These are phyloP conservation scores for Glycine tomentella DNA, from an alignment of 306 rosid species.

Conservation along the genomic window DNA sequence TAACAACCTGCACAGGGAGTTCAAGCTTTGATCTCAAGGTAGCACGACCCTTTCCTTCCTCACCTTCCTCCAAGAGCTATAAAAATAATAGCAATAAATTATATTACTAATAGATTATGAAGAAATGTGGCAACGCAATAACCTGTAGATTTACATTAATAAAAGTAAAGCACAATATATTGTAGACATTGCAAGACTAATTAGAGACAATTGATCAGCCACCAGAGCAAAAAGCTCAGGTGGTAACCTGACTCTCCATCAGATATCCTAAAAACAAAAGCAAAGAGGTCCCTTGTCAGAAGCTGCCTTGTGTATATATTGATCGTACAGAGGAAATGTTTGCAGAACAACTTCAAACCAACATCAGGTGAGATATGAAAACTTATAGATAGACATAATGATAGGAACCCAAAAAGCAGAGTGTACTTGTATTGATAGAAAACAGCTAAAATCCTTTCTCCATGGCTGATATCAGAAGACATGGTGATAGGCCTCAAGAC, in stretches of 20 bases:
- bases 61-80: slow-evolving; percentile 96
- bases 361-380: slow-evolving; percentile 2
- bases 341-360: slow-evolving; percentile 19
- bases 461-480: no score
- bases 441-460: no score
- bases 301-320: slow-evolving; percentile 7
- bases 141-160: slow-evolving; percentile 27
- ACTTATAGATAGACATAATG: neutral
- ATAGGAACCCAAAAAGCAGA: no score
- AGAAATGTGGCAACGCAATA: slow-evolving; percentile 22
- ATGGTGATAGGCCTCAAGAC: no score
- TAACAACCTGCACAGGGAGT: slow-evolving; percentile 95
- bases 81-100: slow-evolving; percentile 26
- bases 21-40: slow-evolving; percentile 97
- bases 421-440: no score
- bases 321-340: neutral
- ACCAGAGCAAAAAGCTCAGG: slow-evolving; percentile 19
- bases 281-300: slow-evolving; percentile 4
- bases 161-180: slow-evolving; percentile 8
- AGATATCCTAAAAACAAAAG: slow-evolving; percentile 17
- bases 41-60: slow-evolving; percentile 91
- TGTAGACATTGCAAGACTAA: slow-evolving; percentile 25
- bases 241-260: slow-evolving; percentile 26
- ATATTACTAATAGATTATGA: slow-evolving; percentile 37
- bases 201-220: slow-evolving; percentile 28